Evolutionary conservation across 108 stramenopile genomes (phyloP), one percentile per base, ranked within the genome.

Genomic region (Poteriospumella lacustris): DNA sequence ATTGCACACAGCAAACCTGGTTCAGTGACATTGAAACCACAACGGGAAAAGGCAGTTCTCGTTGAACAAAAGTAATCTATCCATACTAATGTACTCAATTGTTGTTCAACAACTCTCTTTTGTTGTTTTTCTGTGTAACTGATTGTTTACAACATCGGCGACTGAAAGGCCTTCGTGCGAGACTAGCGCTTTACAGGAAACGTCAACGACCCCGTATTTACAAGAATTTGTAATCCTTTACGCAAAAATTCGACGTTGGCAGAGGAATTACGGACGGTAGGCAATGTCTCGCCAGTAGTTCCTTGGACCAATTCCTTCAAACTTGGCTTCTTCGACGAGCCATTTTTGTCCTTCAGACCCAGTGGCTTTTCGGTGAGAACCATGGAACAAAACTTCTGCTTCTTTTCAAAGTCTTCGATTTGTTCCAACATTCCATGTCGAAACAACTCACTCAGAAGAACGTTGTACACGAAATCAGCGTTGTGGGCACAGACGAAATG

Each of bases 1-100:
- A 87, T 89, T 77, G 90, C 91, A 77, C 91, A 95, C 82, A 84
- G 85, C 52, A 91, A 89, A n/a, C 33, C 31, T 2, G 58, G 38
- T 42, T 9, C 9, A 42, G 28, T 44, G 3, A n/a, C 26, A 52
- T 12, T 73, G 5, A 5, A 5, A 3, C 70, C 70, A 9, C 31
- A 73, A 73, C 12, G 70, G 41, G 36, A 73, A 42, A 3, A 24
- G 3, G 70, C 70, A 33, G 70, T 73, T 52, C 12, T 73, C 9
- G 36, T 33, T 9, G 70, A 73, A 42, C n/a, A n/a, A n/a, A n/a
- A n/a, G n/a, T n/a, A n/a, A n/a, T n/a, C n/a, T n/a, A n/a, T n/a
- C n/a, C n/a, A n/a, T n/a, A n/a, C n/a, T n/a, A n/a, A n/a, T n/a
- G n/a, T n/a, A n/a, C n/a, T n/a, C n/a, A n/a, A n/a, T n/a, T n/a